Evolutionary conservation across 2,329 filamentous ascomycete species (phyloP).

Genomic region (Pyricularia sp.): DNA sequence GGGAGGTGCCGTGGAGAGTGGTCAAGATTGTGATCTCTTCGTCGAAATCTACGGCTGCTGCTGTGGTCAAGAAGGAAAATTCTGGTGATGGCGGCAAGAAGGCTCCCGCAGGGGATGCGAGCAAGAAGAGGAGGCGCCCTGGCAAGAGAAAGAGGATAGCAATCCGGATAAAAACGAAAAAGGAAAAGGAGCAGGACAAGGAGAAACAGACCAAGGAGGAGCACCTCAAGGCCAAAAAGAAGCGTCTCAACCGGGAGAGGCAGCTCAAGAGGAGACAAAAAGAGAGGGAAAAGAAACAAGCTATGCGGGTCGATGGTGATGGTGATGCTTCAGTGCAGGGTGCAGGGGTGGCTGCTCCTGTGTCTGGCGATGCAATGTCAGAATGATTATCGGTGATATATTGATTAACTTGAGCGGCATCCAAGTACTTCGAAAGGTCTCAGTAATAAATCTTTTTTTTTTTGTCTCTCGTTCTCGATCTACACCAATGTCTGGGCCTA

Average conservation of each 20-base stretch:
- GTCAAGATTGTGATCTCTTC: slow-evolving; percentile 26
- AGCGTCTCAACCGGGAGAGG: slow-evolving; percentile 45
- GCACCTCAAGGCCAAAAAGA: slow-evolving; percentile 46
- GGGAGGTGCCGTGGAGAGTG: slow-evolving; percentile 49
- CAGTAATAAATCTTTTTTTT: too few species aligned
- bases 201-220: slow-evolving; percentile 38
- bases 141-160: slow-evolving; percentile 48
- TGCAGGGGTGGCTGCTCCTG: neutral
- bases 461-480: too few species aligned
- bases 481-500: neutral
- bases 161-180: slow-evolving; percentile 30
- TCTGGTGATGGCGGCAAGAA: neutral
- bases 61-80: neutral
- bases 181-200: slow-evolving; percentile 26
- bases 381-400: neutral
- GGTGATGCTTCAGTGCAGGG: neutral
- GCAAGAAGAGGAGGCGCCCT: slow-evolving; percentile 29
- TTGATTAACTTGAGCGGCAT: neutral
- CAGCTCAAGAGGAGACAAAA: slow-evolving; percentile 46
- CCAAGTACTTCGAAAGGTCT: too few species aligned
- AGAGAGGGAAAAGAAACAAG: slow-evolving; percentile 38
- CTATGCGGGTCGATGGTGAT: slow-evolving; percentile 1
- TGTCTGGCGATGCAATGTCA: neutral
- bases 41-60: neutral
- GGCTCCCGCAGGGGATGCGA: neutral